These are phyloP conservation scores for Umbelopsis sp. DNA, from an alignment of 192 early-diverging fungal genomes.

Conservation along the genomic window DNA sequence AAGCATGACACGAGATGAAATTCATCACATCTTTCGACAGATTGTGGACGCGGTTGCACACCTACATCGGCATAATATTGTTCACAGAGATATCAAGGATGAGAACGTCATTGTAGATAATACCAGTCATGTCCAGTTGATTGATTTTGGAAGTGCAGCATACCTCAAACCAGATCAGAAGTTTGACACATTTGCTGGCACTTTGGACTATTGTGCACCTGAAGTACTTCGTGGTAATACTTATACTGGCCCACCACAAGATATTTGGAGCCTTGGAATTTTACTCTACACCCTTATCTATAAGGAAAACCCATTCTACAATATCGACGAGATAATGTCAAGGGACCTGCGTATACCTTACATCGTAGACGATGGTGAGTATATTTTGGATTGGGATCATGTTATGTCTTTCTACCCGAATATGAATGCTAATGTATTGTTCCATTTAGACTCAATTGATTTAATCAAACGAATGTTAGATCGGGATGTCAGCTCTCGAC, in stretches of 20 bases:
- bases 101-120: conserved; percentile 80
- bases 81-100: conserved; percentile 80
- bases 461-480: conserved; percentile 74
- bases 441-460: conserved; percentile 43
- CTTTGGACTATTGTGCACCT: conserved; percentile 74
- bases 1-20: conserved; percentile 29
- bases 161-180: conserved; percentile 57
- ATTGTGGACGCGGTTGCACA: conserved; percentile 39
- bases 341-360: conserved; percentile 46
- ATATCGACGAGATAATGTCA: conserved; percentile 56
- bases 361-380: conserved; percentile 21
- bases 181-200: conserved; percentile 78
- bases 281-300: conserved; percentile 81
- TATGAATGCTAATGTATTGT: background rate
- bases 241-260: conserved; percentile 83
- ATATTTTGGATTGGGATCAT: no score
- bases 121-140: conserved; percentile 62
- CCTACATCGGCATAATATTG: conserved; percentile 60
- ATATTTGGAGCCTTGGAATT: conserved; percentile 86
- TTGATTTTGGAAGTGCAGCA: conserved; percentile 84
- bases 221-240: conserved; percentile 83
- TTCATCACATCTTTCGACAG: conserved; percentile 39
- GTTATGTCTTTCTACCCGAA: background rate
- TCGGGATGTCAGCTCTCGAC: conserved; percentile 65
- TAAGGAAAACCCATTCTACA: conserved; percentile 65